Percentiles rank a stretch among this genome's conserved stretches.
Conservation (phyloP, 1,284 basidiomycete species). For the Hemileccinum hortonii region DNA sequence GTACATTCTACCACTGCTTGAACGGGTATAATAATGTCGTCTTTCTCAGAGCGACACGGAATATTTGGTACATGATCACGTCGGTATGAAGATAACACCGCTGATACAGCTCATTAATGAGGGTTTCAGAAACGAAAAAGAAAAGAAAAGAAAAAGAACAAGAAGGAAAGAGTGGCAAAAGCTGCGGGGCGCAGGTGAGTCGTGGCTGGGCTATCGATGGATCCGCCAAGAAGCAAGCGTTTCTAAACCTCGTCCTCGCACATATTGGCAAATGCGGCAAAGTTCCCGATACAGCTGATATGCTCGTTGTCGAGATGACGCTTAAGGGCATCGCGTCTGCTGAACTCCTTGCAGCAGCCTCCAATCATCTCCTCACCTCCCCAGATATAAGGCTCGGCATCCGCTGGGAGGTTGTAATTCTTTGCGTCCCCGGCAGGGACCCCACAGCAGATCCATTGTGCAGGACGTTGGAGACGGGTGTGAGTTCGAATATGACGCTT, state of each 20-base stretch:
- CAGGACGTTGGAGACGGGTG: slow-evolving; percentile 33
- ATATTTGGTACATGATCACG: slow-evolving; percentile 15
- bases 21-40: slow-evolving; percentile 15
- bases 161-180: neutral
- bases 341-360: slow-evolving; percentile 52
- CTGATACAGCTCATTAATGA: slow-evolving; percentile 9
- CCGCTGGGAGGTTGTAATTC: slow-evolving; percentile 27
- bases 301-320: slow-evolving; percentile 51
- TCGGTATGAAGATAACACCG: slow-evolving; percentile 10
- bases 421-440: slow-evolving; percentile 38
- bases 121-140: neutral
- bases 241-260: slow-evolving; percentile 26
- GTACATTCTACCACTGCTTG: slow-evolving; percentile 15
- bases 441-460: slow-evolving; percentile 41
- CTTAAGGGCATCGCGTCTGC: slow-evolving; percentile 54
- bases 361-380: slow-evolving; percentile 41
- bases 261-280: slow-evolving; percentile 26
- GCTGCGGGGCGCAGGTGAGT: slow-evolving; percentile 6
- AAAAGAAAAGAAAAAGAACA: neutral
- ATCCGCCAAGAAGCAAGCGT: neutral
- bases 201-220: neutral
- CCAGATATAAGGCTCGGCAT: slow-evolving; percentile 34
- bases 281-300: slow-evolving; percentile 40
- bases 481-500: slow-evolving; percentile 55
- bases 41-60: neutral